phyloP scores from a whole-genome alignment of 2,329 filamentous ascomycete species.

The Arthrocladium fulminans region DNA sequence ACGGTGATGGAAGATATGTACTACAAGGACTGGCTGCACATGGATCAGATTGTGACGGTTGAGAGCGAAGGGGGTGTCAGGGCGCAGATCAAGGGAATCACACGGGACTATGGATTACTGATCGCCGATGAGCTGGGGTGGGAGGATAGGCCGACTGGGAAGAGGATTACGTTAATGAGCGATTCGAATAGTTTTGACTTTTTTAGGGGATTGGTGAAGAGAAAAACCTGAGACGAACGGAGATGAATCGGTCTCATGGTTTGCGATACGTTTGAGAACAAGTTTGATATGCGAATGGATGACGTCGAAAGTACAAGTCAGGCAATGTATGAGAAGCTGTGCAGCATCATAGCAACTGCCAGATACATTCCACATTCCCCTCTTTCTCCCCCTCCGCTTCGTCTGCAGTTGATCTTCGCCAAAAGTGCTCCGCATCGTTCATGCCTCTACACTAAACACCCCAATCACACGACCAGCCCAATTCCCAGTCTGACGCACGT shows the following conservation, averaged over 20 bases:
- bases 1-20: slow-evolving; percentile 64
- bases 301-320: no score
- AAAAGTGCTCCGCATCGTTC: no score
- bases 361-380: no score
- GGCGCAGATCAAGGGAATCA: slow-evolving; percentile 77
- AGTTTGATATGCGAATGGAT: no score
- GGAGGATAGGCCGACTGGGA: slow-evolving; percentile 65
- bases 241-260: no score
- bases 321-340: no score
- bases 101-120: slow-evolving; percentile 80
- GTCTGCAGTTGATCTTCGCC: no score
- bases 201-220: slow-evolving; percentile 75
- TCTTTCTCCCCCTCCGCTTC: no score
- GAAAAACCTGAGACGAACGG: slow-evolving; percentile 49
- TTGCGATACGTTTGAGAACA: neutral
- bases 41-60: slow-evolving; percentile 62
- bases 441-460: no score
- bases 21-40: slow-evolving; percentile 80
- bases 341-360: no score
- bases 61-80: slow-evolving; percentile 62
- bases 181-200: slow-evolving; percentile 99
- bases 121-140: slow-evolving; percentile 72
- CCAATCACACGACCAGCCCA: no score
- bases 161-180: slow-evolving; percentile 75
- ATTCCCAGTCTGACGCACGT: no score